These are phyloP conservation scores for Parasitella parasitica DNA, from an alignment of 371 early-diverging fungal species.

Conservation along the genomic window DNA sequence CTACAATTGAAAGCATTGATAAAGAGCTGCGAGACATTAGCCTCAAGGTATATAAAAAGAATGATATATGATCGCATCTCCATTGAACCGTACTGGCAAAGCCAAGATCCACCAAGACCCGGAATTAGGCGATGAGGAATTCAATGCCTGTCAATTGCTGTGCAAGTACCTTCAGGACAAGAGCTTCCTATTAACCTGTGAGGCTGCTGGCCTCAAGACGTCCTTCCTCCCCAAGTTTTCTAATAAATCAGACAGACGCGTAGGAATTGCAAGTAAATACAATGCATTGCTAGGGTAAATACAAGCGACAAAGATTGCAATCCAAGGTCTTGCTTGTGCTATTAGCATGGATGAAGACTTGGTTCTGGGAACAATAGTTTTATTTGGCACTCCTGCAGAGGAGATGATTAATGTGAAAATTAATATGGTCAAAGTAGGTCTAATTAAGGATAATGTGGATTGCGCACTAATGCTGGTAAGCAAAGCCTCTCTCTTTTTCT, in stretches of 20 bases:
- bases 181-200: slow-evolving; percentile 48
- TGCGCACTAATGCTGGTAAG: slow-evolving; percentile 67
- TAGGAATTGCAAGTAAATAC: slow-evolving; percentile 65
- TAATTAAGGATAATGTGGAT: slow-evolving; percentile 60
- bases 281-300: slow-evolving; percentile 63
- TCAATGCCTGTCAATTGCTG: slow-evolving; percentile 48
- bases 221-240: slow-evolving; percentile 63
- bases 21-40: slow-evolving; percentile 22
- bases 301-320: slow-evolving; percentile 45
- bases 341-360: slow-evolving; percentile 52
- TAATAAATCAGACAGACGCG: slow-evolving; percentile 34
- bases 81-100: too few species aligned
- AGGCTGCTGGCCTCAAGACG: slow-evolving; percentile 58
- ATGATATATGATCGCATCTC: too few species aligned
- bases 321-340: slow-evolving; percentile 70
- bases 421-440: slow-evolving; percentile 58
- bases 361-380: slow-evolving; percentile 58
- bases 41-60: slow-evolving; percentile 14
- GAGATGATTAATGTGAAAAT: slow-evolving; percentile 75
- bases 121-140: slow-evolving; percentile 61
- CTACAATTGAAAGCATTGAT: slow-evolving; percentile 9
- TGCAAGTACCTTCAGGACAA: slow-evolving; percentile 54
- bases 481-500: too few species aligned
- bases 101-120: slow-evolving; percentile 63
- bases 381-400: slow-evolving; percentile 85